A percentile compares a stretch with the other conserved stretches of the same genome.
These are phyloP conservation scores for Globisporangium sylvaticum DNA, from an alignment of 352 stramenopile genomes.

Conservation along the genomic window DNA sequence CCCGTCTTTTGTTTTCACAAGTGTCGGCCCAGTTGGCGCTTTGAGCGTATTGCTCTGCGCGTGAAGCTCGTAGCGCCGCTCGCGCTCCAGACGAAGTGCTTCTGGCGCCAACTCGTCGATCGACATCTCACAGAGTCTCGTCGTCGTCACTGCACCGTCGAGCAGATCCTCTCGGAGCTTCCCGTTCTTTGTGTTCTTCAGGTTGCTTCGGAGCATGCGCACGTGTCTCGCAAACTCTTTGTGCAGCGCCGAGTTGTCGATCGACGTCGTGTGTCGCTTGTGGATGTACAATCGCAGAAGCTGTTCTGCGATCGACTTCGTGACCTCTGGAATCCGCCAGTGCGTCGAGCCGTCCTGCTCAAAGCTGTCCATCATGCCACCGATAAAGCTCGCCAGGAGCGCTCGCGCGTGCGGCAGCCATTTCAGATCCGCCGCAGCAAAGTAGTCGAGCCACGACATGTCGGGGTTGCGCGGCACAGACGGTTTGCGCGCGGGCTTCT, in stretches of 20 bases:
- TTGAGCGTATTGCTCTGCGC: constrained; percentile 41
- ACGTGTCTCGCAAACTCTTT: constrained; percentile 44
- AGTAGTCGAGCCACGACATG: constrained; percentile 28
- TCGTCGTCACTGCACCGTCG: constrained; percentile 17
- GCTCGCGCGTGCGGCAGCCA: constrained; percentile 29
- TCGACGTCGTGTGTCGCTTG: constrained; percentile 22
- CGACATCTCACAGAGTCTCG: constrained; percentile 37
- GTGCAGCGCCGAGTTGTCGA: constrained; percentile 28
- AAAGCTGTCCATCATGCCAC: constrained; percentile 35
- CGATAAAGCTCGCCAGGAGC: constrained; percentile 35
- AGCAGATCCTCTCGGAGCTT: constrained; percentile 42
- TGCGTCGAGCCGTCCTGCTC: constrained; percentile 23
- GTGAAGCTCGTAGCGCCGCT: constrained; percentile 38
- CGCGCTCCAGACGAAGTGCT: constrained; percentile 39
- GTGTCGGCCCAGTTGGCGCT: constrained; percentile 20
- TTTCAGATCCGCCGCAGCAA: constrained; percentile 29
- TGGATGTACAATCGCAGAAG: constrained; percentile 32
- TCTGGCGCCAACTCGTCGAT: constrained; percentile 48
- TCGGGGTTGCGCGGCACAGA: constrained; percentile 21
- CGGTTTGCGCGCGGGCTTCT: constrained; percentile 1
- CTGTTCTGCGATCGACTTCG: constrained; percentile 24
- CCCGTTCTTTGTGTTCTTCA: constrained; percentile 34
- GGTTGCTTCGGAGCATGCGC: constrained; percentile 51
- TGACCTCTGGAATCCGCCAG: constrained; percentile 16
- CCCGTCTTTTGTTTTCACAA: constrained; percentile 55